Conservation (phyloP, 2,329 filamentous ascomycete genomes). For the Parastagonospora avenae region DNA sequence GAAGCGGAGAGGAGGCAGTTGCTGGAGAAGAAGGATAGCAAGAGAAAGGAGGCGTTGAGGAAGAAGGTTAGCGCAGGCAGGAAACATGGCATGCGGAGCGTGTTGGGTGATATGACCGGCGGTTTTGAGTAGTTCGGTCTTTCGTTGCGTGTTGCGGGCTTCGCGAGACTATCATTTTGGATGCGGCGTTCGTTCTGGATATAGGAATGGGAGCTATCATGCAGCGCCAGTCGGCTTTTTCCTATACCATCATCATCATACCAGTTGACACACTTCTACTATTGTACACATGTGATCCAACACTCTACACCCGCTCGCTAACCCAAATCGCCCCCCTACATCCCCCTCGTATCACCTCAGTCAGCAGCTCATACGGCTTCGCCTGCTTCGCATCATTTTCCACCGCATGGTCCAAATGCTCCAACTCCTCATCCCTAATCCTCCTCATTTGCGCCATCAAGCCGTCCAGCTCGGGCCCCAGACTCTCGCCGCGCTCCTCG, state of each 20-base stretch:
- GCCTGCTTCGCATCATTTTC: constrained; percentile 92
- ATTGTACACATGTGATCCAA: too few relatives aligned
- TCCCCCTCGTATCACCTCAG: constrained; percentile 84
- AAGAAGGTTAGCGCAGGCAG: constrained; percentile 46
- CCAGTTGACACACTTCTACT: too few relatives aligned
- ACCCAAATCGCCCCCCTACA: constrained; percentile 94
- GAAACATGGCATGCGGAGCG: constrained; percentile 37
- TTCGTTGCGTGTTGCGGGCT: not conserved
- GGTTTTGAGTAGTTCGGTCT: constrained; percentile 42
- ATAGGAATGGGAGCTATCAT: not conserved
- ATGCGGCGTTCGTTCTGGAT: not conserved
- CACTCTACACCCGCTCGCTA: constrained; percentile 68
- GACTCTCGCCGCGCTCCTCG: constrained; percentile 76
- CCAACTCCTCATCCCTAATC: constrained; percentile 93
- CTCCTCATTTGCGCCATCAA: constrained; percentile 75
- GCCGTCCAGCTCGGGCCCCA: constrained; percentile 76
- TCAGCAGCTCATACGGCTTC: constrained; percentile 85
- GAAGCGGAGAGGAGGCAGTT: constrained; percentile 60
- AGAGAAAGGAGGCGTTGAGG: constrained; percentile 55
- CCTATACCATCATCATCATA: too few relatives aligned
- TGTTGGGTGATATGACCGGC: constrained; percentile 37
- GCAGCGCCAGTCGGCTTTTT: too few relatives aligned
- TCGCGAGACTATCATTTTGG: not conserved
- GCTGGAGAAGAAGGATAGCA: constrained; percentile 58
- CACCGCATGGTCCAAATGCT: constrained; percentile 94